A percentile compares a stretch with the other conserved stretches of the same genome.
Evolutionary conservation across 352 stramenopile genomes (phyloP).

Genomic region (Phytophthora foliorum): DNA sequence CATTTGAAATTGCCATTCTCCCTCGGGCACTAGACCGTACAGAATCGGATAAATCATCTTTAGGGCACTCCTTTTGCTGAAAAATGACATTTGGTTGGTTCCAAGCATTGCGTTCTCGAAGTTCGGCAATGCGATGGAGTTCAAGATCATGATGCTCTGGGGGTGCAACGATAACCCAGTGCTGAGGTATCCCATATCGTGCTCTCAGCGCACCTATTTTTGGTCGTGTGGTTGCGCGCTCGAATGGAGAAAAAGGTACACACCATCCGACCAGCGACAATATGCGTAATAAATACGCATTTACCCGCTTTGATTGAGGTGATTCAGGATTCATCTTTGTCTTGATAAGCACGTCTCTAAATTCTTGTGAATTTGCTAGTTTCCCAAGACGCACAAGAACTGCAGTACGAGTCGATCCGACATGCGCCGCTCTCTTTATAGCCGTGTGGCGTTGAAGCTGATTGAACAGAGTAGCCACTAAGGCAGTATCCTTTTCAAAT

Average conservation of each 20-base stretch:
- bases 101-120: background rate
- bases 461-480: slow-evolving; percentile 9
- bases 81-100: background rate
- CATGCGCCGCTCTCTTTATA: background rate
- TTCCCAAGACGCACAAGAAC: background rate
- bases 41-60: slow-evolving; percentile 8
- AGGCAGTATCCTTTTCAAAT: background rate
- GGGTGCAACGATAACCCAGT: slow-evolving; percentile 8
- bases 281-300: slow-evolving; percentile 1
- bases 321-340: background rate
- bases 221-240: background rate
- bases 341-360: background rate
- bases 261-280: slow-evolving; percentile 1
- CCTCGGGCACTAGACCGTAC: background rate
- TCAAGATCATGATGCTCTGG: slow-evolving; percentile 12
- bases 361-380: slow-evolving; percentile 2
- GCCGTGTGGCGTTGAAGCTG: slow-evolving; percentile 3
- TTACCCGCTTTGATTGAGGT: slow-evolving; percentile 1
- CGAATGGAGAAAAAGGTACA: slow-evolving; percentile 11
- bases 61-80: background rate
- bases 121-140: slow-evolving; percentile 4
- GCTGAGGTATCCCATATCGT: background rate
- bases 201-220: slow-evolving; percentile 8
- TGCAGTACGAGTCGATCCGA: background rate
- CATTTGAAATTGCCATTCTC: background rate